These are phyloP conservation scores for Penicillium chermesinum DNA, from an alignment of 495 filamentous ascomycete genomes.

Conservation along the genomic window DNA sequence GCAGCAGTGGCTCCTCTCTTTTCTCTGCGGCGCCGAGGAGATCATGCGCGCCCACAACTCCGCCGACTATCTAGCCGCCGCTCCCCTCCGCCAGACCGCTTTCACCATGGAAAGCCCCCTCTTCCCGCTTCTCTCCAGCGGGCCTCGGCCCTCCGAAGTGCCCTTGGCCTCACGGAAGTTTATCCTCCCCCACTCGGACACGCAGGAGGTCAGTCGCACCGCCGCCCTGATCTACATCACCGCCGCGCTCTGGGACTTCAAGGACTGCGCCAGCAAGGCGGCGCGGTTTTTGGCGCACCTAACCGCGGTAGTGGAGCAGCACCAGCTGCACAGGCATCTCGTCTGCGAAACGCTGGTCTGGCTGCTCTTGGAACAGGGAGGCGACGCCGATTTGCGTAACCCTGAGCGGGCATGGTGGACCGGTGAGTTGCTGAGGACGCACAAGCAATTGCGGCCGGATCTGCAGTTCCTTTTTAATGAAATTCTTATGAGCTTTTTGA, in stretches of 20 bases:
- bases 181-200: conserved; percentile 31
- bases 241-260: conserved; percentile 34
- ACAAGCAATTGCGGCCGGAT: conserved; percentile 36
- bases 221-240: conserved; percentile 41
- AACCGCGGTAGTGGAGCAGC: conserved; percentile 19
- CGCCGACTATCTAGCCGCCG: conserved; percentile 20
- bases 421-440: conserved; percentile 32
- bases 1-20: conserved; percentile 30
- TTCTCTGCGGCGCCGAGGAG: conserved; percentile 35
- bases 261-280: conserved; percentile 29
- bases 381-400: conserved; percentile 33
- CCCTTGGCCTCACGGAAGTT: conserved; percentile 36
- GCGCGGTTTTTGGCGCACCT: conserved; percentile 32
- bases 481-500: conserved; percentile 38
- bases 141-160: conserved; percentile 40
- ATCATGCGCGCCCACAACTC: conserved; percentile 33
- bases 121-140: conserved; percentile 40
- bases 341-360: conserved; percentile 44
- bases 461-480: conserved; percentile 42
- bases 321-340: conserved; percentile 34
- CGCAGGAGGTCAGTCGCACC: conserved; percentile 38
- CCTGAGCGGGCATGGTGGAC: conserved; percentile 38
- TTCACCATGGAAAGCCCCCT: conserved; percentile 42
- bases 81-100: conserved; percentile 26
- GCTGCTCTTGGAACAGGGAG: conserved; percentile 37